Evolutionary conservation across 1,284 basidiomycete genomes (phyloP).

Genomic region (Testicularia cyperi): DNA sequence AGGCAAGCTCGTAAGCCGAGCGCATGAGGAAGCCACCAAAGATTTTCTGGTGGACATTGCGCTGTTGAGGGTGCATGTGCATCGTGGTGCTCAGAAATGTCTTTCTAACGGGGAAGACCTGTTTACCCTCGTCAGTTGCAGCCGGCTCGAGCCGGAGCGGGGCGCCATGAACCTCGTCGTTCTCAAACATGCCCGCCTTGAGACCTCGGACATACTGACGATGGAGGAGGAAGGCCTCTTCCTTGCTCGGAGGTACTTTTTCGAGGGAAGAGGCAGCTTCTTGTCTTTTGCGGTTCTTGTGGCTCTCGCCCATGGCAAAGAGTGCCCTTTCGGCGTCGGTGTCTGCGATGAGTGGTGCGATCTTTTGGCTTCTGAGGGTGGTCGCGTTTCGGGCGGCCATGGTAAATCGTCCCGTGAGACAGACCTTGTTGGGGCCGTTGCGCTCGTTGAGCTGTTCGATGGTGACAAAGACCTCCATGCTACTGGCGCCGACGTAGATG

Average conservation of each 20-base stretch:
- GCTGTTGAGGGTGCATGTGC: slow-evolving; percentile 57
- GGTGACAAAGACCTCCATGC: slow-evolving; percentile 60
- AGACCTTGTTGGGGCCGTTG: slow-evolving; percentile 37
- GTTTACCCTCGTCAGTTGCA: slow-evolving; percentile 9
- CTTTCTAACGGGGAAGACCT: slow-evolving; percentile 45
- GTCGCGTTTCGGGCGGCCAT: slow-evolving; percentile 57
- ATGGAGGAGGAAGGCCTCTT: slow-evolving; percentile 58
- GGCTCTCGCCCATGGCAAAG: slow-evolving; percentile 56
- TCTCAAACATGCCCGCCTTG: slow-evolving; percentile 30
- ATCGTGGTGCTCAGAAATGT: slow-evolving; percentile 44
- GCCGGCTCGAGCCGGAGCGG: slow-evolving; percentile 4
- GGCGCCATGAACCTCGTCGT: slow-evolving; percentile 19
- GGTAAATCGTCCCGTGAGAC: slow-evolving; percentile 61
- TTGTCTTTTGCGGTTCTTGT: slow-evolving; percentile 54
- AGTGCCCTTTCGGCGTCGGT: slow-evolving; percentile 52
- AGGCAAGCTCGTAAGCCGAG: slow-evolving; percentile 60
- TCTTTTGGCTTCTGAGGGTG: slow-evolving; percentile 45
- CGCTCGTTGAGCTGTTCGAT: slow-evolving; percentile 54
- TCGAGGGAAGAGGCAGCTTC: slow-evolving; percentile 46
- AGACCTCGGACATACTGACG: slow-evolving; percentile 48
- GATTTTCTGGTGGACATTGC: slow-evolving; percentile 48
- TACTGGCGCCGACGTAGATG: slow-evolving; percentile 53
- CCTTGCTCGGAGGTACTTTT: slow-evolving; percentile 57
- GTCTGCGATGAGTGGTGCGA: slow-evolving; percentile 48
- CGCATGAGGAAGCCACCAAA: slow-evolving; percentile 54